Percentiles rank a stretch among this genome's conserved stretches.
These are phyloP conservation scores for Scedosporium boydii DNA, from an alignment of 2,329 filamentous ascomycete genomes.

Conservation along the genomic window DNA sequence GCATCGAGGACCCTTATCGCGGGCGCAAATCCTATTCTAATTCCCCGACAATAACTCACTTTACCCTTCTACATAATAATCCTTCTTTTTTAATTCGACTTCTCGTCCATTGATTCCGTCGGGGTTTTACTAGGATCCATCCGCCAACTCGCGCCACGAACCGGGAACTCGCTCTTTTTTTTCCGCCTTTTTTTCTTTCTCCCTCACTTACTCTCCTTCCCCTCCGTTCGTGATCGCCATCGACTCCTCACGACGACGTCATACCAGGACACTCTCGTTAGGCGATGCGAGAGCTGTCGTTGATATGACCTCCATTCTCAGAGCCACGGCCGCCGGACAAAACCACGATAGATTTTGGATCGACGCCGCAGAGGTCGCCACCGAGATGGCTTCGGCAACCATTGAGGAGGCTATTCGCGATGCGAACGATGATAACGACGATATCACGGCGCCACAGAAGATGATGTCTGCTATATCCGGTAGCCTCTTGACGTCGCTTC, in stretches of 20 bases:
- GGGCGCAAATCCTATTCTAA: too few relatives aligned
- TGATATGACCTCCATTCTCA: conserved; percentile 2
- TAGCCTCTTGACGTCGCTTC: conserved; percentile 77
- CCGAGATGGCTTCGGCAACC: conserved; percentile 1
- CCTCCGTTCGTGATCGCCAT: not conserved
- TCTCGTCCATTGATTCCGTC: not conserved
- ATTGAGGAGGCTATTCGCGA: not conserved
- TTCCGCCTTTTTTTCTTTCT: not conserved
- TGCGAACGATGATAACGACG: conserved; percentile 29
- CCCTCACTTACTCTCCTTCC: not conserved
- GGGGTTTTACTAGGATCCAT: not conserved
- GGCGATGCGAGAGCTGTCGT: not conserved
- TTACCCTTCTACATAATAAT: too few relatives aligned
- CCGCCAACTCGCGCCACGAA: not conserved
- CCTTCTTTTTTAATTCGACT: too few relatives aligned
- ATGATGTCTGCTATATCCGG: conserved; percentile 92
- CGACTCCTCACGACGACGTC: not conserved
- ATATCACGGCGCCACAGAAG: conserved; percentile 78
- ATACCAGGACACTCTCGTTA: not conserved
- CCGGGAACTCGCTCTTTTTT: not conserved
- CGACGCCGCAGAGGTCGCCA: not conserved
- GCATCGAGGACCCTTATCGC: too few relatives aligned
- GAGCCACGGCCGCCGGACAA: conserved; percentile 1
- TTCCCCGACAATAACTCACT: too few relatives aligned
- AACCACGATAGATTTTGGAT: conserved; percentile 3